These are phyloP conservation scores for Anethum foeniculum DNA, from an alignment of 140 eudicot species.

Conservation along the genomic window DNA sequence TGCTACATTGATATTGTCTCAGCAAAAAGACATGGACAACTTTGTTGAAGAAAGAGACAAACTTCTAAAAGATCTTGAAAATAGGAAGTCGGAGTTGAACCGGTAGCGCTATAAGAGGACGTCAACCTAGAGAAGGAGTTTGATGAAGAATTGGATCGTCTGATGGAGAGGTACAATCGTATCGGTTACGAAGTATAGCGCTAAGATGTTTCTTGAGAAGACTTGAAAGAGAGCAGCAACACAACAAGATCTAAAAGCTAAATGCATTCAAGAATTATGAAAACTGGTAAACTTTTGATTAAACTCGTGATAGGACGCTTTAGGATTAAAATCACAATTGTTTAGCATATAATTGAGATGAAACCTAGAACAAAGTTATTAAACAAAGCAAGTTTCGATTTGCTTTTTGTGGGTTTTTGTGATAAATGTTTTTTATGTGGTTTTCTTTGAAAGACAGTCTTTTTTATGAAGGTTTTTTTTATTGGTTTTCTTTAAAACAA, in stretches of 20 bases:
- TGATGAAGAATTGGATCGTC: slow-evolving; percentile 2
- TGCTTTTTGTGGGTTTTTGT: background rate
- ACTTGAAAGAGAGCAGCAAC: no score
- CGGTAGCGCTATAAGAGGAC: no score
- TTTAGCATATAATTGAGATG: no score
- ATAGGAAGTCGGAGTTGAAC: slow-evolving; percentile 28
- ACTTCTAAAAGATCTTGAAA: slow-evolving; percentile 32
- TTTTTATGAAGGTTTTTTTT: no score
- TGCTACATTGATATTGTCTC: slow-evolving; percentile 22
- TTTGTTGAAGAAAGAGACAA: slow-evolving; percentile 44
- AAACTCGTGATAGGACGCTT: background rate
- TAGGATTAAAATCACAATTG: background rate
- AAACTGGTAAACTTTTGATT: background rate
- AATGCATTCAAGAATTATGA: background rate
- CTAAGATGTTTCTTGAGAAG: no score
- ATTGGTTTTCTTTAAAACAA: no score
- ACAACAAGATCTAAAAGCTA: no score
- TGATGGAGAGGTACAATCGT: slow-evolving; percentile 27
- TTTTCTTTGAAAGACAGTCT: no score
- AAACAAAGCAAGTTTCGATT: background rate
- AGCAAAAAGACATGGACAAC: slow-evolving; percentile 45
- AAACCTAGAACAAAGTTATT: background rate
- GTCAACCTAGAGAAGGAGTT: background rate
- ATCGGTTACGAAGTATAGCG: background rate
- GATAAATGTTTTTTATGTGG: background rate